phyloP scores from a whole-genome alignment of 306 rosid genomes.

The apple (Malus domestica) region DNA sequence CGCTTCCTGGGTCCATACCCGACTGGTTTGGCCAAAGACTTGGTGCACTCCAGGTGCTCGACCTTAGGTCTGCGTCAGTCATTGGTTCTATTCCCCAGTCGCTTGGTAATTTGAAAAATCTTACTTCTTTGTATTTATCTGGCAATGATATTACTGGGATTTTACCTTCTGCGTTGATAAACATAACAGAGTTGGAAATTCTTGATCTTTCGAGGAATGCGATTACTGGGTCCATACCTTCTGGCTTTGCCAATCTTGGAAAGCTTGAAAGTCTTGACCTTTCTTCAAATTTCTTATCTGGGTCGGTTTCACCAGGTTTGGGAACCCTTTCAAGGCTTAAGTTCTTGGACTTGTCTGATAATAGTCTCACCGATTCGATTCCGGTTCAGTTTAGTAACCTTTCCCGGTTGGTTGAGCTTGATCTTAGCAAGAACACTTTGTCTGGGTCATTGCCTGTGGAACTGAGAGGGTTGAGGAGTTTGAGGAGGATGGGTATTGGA shows the following conservation, averaged over 20 bases:
- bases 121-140: constrained; percentile 44
- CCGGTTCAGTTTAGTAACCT: constrained; percentile 53
- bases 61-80: constrained; percentile 62
- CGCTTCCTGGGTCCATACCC: constrained; percentile 75
- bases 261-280: constrained; percentile 61
- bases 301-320: constrained; percentile 47
- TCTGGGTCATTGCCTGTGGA: constrained; percentile 46
- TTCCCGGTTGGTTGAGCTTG: constrained; percentile 43
- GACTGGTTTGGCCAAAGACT: constrained; percentile 70
- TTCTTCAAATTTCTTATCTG: constrained; percentile 62
- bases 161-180: constrained; percentile 50
- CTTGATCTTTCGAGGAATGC: constrained; percentile 68
- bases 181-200: constrained; percentile 30
- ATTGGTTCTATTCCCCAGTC: constrained; percentile 56
- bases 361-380: constrained; percentile 38
- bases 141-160: constrained; percentile 59
- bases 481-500: constrained; percentile 30
- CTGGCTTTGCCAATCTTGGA: constrained; percentile 35
- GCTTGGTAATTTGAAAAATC: constrained; percentile 42
- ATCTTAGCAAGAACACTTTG: constrained; percentile 61
- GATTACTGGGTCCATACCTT: constrained; percentile 59
- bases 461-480: constrained; percentile 25
- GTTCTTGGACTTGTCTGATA: constrained; percentile 49
- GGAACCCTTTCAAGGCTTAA: constrained; percentile 40
- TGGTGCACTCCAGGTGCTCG: constrained; percentile 46